Conservation (phyloP, 495 filamentous ascomycete species). For the Penicillium tannophilum region DNA sequence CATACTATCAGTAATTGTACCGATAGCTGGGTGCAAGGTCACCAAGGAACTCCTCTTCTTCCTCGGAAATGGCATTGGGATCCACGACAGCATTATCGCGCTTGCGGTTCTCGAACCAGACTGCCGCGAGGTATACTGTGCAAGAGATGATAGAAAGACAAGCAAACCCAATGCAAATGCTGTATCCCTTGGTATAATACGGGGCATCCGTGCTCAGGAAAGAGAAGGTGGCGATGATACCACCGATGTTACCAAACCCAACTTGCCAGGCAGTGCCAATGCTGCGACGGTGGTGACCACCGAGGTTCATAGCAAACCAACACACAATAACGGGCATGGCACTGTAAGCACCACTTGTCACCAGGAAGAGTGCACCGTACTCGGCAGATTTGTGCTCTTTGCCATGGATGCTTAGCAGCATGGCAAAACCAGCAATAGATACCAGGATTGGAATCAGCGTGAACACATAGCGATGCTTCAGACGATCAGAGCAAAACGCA, state of each 20-base stretch:
- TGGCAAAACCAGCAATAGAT: conserved; percentile 68
- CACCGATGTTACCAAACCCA: conserved; percentile 89
- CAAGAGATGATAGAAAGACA: conserved; percentile 65
- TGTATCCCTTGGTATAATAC: conserved; percentile 71
- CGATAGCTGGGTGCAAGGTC: conserved; percentile 46
- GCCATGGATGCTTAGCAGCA: conserved; percentile 67
- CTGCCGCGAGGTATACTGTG: conserved; percentile 58
- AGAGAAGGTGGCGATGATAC: conserved; percentile 85
- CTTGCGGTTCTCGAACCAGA: conserved; percentile 66
- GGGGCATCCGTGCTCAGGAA: conserved; percentile 73
- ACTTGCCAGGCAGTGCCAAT: conserved; percentile 90
- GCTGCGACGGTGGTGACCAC: conserved; percentile 79
- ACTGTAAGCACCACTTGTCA: conserved; percentile 62
- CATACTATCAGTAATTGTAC: conserved; percentile 37
- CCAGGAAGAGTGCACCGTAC: conserved; percentile 75
- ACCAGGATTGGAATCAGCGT: conserved; percentile 64
- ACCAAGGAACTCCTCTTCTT: conserved; percentile 38
- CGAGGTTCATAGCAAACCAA: conserved; percentile 94
- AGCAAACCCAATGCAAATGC: conserved; percentile 75
- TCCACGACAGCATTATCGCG: conserved; percentile 44
- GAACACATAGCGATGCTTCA: conserved; percentile 76
- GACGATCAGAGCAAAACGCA: conserved; percentile 66
- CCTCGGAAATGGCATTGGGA: conserved; percentile 21
- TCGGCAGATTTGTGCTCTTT: conserved; percentile 56
- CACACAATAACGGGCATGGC: conserved; percentile 86